Conservation (phyloP, 179 eudicot genomes). For the Silene vulgaris region DNA sequence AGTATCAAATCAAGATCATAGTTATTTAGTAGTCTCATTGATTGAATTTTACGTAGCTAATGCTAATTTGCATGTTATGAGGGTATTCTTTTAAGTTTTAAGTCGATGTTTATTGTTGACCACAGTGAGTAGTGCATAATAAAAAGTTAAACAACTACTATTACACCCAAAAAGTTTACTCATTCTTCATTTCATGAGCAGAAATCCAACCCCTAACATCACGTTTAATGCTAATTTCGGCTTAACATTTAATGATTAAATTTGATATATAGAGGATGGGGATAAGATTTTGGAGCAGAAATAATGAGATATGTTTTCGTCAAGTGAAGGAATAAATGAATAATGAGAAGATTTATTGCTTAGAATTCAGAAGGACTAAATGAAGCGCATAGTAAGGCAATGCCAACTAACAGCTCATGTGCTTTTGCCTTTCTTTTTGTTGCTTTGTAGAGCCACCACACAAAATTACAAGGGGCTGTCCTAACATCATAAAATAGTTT, state of each 20-base stretch:
- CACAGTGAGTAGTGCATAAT: too few species aligned
- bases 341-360: conserved; percentile 20
- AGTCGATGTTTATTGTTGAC: too few species aligned
- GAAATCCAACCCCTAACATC: too few species aligned
- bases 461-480: background rate
- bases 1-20: too few species aligned
- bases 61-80: too few species aligned
- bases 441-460: conserved; percentile 23
- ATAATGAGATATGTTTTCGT: background rate
- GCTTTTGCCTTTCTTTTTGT: conserved; percentile 23
- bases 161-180: too few species aligned
- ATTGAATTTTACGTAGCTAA: too few species aligned
- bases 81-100: too few species aligned
- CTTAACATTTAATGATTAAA: background rate
- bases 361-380: conserved; percentile 17
- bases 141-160: too few species aligned
- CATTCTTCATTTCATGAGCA: too few species aligned
- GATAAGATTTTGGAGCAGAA: background rate
- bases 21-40: too few species aligned
- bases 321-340: background rate
- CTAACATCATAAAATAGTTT: background rate
- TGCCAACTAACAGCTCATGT: conserved; percentile 39
- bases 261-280: background rate
- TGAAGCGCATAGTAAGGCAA: conserved; percentile 25
- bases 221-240: background rate